Base-by-base conservation (phyloP, 1,139 yeast genomes). In the Candida neerlandica region DNA sequence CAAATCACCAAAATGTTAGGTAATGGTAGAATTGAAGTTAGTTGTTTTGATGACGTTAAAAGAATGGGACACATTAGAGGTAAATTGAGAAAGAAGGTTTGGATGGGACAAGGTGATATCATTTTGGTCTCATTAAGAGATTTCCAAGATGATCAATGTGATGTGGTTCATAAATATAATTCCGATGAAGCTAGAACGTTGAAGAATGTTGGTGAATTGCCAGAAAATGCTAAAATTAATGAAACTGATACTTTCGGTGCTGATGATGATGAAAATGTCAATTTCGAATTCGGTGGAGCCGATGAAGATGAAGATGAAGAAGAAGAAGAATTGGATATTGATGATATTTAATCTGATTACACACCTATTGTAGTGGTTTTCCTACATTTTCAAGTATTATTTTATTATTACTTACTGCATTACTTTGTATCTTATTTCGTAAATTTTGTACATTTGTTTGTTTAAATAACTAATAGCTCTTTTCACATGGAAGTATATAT, bases 21-120 rank as follows among this genome's bases (percentile, higher is more conserved):
- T 70, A 92, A 92, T 68, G 99, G 99, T 60, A 85, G 99, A 73
- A 85, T 95, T 50, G 97, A 92, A 71, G 97, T 96, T 50, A 72
- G 84, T 49, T 95, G 99, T 75, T 95, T 94, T 65, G 99, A 95
- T 67, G 97, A 96, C 57, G 78, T 80, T 60, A 90, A 86, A 69
- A 86, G 99, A 78, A 82, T 90, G 83, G 98, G 96, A 16, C 99
- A 94, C 69, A 95, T 95, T 65, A 89, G 99, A 80, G 99, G 99
- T 61, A 95, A 95, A 71, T 83, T 95, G 77, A 89, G 99, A 82
- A 95, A 95, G 86, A 94, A 94, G 84, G 98, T 92, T 55, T 95
- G 99, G 99, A 92, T 95, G 90, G 89, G 90, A 43, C 98, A 91
- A 73, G 99, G 99, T 75, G 99, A 95, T 68, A 95, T 95, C 62